Percentiles rank a stretch among this genome's conserved stretches.
Evolutionary conservation across 2,329 filamentous ascomycete species (phyloP).

Genomic region (Neonectria ditissima): DNA sequence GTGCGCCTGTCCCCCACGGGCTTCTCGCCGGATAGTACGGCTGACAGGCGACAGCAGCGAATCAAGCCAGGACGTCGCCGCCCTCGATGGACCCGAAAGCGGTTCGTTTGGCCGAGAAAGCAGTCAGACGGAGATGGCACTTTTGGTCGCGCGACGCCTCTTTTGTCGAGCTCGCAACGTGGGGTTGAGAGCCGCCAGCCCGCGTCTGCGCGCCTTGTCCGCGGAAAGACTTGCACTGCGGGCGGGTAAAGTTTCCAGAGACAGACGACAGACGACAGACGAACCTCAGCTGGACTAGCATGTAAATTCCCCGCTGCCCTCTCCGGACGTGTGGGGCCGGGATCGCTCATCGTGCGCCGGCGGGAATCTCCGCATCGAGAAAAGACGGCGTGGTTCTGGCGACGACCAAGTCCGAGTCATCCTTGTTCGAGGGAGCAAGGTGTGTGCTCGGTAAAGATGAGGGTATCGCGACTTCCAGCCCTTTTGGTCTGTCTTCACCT

Average conservation of each 20-base stretch:
- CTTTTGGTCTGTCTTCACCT: background rate
- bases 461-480: background rate
- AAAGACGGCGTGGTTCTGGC: background rate
- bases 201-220: background rate
- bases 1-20: conserved; percentile 33
- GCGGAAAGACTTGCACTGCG: conserved; percentile 4
- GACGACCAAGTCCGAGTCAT: background rate
- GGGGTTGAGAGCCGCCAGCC: too few species aligned
- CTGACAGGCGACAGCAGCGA: conserved; percentile 20
- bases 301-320: background rate
- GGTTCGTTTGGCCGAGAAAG: conserved; percentile 43
- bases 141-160: background rate
- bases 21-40: conserved; percentile 28
- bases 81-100: conserved; percentile 29
- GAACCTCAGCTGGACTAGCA: too few species aligned
- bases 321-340: conserved; percentile 18
- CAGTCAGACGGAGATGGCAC: conserved; percentile 11
- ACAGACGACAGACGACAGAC: too few species aligned
- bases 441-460: background rate
- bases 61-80: conserved; percentile 16
- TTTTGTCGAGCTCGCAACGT: too few species aligned
- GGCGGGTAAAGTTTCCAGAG: conserved; percentile 25
- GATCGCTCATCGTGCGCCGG: background rate
- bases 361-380: background rate
- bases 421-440: background rate